Conservation (phyloP, 768 basidiomycete genomes). For the Tricholomella constricta region DNA sequence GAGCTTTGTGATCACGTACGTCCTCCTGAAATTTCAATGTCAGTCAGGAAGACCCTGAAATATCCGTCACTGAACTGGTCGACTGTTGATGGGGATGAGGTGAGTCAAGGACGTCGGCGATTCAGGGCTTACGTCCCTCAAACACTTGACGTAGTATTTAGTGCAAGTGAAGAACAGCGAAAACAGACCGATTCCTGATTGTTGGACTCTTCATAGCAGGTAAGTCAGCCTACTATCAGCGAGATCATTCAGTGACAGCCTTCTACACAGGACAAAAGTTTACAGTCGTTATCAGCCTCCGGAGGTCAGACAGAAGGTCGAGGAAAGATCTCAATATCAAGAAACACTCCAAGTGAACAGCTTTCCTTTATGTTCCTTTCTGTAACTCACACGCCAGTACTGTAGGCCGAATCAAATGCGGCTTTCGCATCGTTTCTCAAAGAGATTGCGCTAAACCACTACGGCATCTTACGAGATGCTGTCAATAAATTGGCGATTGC, state of each 20-base stretch:
- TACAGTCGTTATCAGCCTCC: conserved; percentile 79
- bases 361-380: not conserved
- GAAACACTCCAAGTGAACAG: conserved; percentile 60
- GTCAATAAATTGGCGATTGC: conserved; percentile 81
- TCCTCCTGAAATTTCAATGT: not conserved
- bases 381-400: not conserved
- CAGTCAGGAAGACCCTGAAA: conserved; percentile 75
- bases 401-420: conserved; percentile 57
- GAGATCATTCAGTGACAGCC: not conserved
- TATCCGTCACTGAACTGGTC: conserved; percentile 76
- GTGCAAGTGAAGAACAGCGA: conserved; percentile 71
- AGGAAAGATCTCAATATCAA: conserved; percentile 72
- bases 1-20: not conserved
- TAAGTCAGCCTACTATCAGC: conserved; percentile 23
- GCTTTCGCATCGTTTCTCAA: conserved; percentile 70
- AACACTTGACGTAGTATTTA: conserved; percentile 57
- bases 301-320: conserved; percentile 55
- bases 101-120: conserved; percentile 28
- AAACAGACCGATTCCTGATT: conserved; percentile 49
- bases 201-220: conserved; percentile 73
- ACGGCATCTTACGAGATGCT: conserved; percentile 69
- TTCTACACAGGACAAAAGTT: conserved; percentile 62
- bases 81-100: conserved; percentile 69
- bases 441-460: conserved; percentile 69
- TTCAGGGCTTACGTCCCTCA: not conserved